phyloP scores from a whole-genome alignment of 1,284 basidiomycete species.

The Heterobasidion occidentale region DNA sequence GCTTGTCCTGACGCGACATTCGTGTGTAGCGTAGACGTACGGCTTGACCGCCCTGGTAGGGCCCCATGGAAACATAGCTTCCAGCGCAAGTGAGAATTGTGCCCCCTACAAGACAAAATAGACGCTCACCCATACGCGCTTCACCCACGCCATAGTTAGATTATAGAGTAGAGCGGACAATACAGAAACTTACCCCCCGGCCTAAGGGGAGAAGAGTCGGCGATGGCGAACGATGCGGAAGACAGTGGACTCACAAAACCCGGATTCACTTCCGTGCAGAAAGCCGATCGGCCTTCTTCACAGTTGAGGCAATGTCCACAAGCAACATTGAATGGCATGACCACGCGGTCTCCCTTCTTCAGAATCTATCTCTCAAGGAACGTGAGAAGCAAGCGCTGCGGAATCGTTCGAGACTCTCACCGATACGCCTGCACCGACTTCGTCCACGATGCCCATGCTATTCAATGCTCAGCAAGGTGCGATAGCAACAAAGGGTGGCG shows the following conservation, averaged over 20 bases:
- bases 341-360: conserved; percentile 43
- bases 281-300: conserved; percentile 40
- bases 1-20: too few relatives aligned
- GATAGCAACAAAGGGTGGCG: not conserved
- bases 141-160: too few relatives aligned
- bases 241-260: conserved; percentile 34
- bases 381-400: not conserved
- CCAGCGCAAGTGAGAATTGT: too few relatives aligned
- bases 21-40: too few relatives aligned
- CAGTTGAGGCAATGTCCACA: conserved; percentile 49
- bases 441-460: conserved; percentile 43
- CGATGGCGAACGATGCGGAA: not conserved
- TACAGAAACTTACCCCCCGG: conserved; percentile 18
- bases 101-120: too few relatives aligned
- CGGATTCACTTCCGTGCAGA: conserved; percentile 47
- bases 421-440: conserved; percentile 33
- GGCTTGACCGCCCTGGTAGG: too few relatives aligned
- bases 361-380: conserved; percentile 23
- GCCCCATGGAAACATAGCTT: too few relatives aligned
- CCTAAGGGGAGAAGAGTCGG: not conserved
- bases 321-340: conserved; percentile 50
- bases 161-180: too few relatives aligned
- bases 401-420: conserved; percentile 16
- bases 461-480: not conserved
- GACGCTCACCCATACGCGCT: too few relatives aligned